A percentile compares a stretch with the other conserved stretches of the same genome.
Conservation (phyloP, 1,139 yeast genomes). For the Magnusiomyces suaveolens region DNA sequence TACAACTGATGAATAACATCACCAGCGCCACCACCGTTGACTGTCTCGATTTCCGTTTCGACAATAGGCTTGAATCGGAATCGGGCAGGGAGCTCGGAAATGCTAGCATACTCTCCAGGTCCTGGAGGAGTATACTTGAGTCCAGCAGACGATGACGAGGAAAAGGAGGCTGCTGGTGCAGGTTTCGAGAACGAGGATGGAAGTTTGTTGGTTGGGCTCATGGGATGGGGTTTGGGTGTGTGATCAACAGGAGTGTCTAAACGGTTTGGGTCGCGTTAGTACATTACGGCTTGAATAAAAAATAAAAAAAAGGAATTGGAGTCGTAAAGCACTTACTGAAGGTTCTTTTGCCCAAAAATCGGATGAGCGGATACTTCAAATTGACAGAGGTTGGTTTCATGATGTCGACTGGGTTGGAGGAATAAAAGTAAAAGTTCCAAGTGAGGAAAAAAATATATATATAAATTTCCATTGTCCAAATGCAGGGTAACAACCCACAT, state of each 20-base stretch:
- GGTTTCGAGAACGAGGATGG: slow-evolving; percentile 35
- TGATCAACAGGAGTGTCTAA: slow-evolving; percentile 27
- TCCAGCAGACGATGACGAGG: slow-evolving; percentile 34
- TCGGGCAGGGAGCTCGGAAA: slow-evolving; percentile 58
- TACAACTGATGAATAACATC: background rate
- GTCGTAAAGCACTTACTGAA: slow-evolving; percentile 3
- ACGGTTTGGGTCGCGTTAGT: background rate
- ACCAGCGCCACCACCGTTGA: slow-evolving; percentile 69
- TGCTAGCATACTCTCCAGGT: slow-evolving; percentile 43
- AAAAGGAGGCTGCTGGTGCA: slow-evolving; percentile 37
- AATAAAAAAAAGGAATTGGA: background rate
- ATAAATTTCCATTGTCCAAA: too few species aligned
- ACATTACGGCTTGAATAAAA: background rate
- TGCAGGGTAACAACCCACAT: too few species aligned
- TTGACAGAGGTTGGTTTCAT: slow-evolving; percentile 28
- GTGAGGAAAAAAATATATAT: too few species aligned
- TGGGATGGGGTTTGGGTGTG: slow-evolving; percentile 40
- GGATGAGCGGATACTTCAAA: slow-evolving; percentile 33
- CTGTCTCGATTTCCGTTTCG: slow-evolving; percentile 60
- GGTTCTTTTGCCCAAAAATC: slow-evolving; percentile 34
- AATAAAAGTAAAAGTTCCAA: too few species aligned
- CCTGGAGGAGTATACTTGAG: slow-evolving; percentile 28
- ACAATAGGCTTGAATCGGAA: slow-evolving; percentile 57
- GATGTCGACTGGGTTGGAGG: slow-evolving; percentile 7
- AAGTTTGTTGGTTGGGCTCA: slow-evolving; percentile 38